A percentile compares a stretch with the other conserved stretches of the same genome.
Evolutionary conservation across 139 green algal genomes (phyloP).

Genomic region (Volvox reticuliferus): DNA sequence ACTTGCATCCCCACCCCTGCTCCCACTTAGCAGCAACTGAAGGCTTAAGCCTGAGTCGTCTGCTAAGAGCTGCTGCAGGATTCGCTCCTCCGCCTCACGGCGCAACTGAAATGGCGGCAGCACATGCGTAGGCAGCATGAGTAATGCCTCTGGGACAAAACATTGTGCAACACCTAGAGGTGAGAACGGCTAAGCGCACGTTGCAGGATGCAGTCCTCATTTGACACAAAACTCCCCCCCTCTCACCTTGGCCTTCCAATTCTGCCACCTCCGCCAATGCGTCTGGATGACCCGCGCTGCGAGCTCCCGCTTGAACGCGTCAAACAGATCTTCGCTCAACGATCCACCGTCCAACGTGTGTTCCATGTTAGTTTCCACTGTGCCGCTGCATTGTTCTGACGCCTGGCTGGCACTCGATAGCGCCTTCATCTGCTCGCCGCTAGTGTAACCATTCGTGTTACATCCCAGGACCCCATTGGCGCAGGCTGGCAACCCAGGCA

Average conservation of each 20-base stretch:
- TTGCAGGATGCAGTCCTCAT: no score
- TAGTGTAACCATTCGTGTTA: no score
- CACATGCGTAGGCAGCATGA: no score
- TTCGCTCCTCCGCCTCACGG: constrained; percentile 36
- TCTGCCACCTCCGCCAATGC: constrained; percentile 56
- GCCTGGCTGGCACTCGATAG: no score
- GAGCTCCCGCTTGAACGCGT: constrained; percentile 61
- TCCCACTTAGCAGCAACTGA: constrained; percentile 23
- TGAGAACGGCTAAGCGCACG: no score
- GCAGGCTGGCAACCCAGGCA: neutral
- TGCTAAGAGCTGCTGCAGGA: constrained; percentile 35
- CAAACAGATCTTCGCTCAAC: constrained; percentile 39
- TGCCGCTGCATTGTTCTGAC: no score
- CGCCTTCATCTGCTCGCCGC: no score
- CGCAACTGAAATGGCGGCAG: constrained; percentile 23
- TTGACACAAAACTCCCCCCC: no score
- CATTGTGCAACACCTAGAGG: no score
- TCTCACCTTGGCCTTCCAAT: constrained; percentile 45
- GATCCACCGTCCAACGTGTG: neutral
- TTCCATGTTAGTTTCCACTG: no score
- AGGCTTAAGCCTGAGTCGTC: constrained; percentile 26
- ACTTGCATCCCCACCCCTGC: neutral
- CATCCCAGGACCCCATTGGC: neutral
- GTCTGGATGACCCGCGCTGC: constrained; percentile 73
- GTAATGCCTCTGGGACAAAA: no score